A percentile compares a stretch with the other conserved stretches of the same genome.
phyloP scores from a whole-genome alignment of 2,329 filamentous ascomycete genomes.

The Periconia macrospinosa region DNA sequence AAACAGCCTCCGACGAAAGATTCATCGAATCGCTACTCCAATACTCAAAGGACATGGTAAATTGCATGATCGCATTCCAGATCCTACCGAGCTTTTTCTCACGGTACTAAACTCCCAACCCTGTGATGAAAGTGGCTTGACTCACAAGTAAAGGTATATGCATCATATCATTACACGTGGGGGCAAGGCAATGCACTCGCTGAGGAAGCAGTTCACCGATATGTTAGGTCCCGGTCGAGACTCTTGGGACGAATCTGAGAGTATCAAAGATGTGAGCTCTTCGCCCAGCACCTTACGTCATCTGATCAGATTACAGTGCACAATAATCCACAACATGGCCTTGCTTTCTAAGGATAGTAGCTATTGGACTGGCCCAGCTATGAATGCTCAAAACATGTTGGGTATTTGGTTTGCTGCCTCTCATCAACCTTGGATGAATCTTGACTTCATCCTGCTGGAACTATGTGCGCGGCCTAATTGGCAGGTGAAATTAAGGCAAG shows the following conservation, averaged over 20 bases:
- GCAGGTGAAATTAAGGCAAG: conserved; percentile 10
- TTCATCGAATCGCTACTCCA: conserved; percentile 7
- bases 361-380: conserved; percentile 12
- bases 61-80: conserved; percentile 14
- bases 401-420: conserved; percentile 21
- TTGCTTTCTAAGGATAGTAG: conserved; percentile 7
- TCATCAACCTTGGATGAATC: conserved; percentile 24
- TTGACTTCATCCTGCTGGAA: conserved; percentile 18
- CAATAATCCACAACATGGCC: conserved; percentile 13
- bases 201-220: too few relatives aligned
- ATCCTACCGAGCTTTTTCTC: conserved; percentile 11
- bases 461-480: conserved; percentile 13
- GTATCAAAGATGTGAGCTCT: too few relatives aligned
- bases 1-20: conserved; percentile 2
- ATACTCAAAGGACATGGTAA: conserved; percentile 12
- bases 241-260: too few relatives aligned
- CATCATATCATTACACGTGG: not conserved
- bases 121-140: not conserved
- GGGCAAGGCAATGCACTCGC: too few relatives aligned
- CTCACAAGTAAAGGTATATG: not conserved
- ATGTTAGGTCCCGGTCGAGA: too few relatives aligned
- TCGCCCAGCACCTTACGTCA: not conserved
- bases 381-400: conserved; percentile 10
- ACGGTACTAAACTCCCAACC: conserved; percentile 3
- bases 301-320: conserved; percentile 6